Percentiles rank a stretch among this genome's conserved stretches.
Conservation (phyloP, 345 rosid genomes). For the Cardiospermum halicacabum region DNA sequence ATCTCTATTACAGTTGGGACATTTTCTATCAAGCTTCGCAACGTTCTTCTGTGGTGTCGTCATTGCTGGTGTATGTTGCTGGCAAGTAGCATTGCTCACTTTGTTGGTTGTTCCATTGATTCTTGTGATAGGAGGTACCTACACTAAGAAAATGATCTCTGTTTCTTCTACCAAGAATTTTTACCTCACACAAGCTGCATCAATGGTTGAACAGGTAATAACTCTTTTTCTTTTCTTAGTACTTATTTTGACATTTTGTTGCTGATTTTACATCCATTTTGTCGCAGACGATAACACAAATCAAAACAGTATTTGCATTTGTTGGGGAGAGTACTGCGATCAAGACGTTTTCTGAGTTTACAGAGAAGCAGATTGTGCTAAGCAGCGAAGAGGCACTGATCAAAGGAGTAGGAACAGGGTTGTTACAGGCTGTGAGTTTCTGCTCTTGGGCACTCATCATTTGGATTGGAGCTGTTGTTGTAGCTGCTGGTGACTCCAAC, state of each 20-base stretch:
- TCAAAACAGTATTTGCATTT: slow-evolving; percentile 59
- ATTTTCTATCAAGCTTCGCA: slow-evolving; percentile 52
- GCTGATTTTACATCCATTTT: slow-evolving; percentile 1
- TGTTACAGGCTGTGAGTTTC: slow-evolving; percentile 52
- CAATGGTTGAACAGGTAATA: slow-evolving; percentile 53
- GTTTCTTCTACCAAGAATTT: slow-evolving; percentile 40
- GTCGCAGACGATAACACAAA: slow-evolving; percentile 46
- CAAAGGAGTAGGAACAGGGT: slow-evolving; percentile 61
- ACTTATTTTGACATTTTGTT: too few species aligned
- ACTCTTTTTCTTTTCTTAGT: too few species aligned
- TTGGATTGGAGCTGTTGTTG: slow-evolving; percentile 56
- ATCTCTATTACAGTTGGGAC: slow-evolving; percentile 43
- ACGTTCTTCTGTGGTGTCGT: slow-evolving; percentile 49
- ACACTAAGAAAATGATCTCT: slow-evolving; percentile 48
- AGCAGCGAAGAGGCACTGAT: slow-evolving; percentile 55
- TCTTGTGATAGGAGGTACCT: slow-evolving; percentile 51
- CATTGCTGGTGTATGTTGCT: slow-evolving; percentile 48
- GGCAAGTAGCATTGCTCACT: slow-evolving; percentile 56
- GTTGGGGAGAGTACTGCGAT: slow-evolving; percentile 47
- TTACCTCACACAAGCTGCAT: slow-evolving; percentile 47
- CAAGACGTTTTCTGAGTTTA: slow-evolving; percentile 39
- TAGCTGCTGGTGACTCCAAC: slow-evolving; percentile 28
- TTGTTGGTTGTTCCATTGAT: slow-evolving; percentile 48
- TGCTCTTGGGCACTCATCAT: slow-evolving; percentile 55
- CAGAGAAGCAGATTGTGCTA: slow-evolving; percentile 33